A percentile compares a stretch with the other conserved stretches of the same genome.
phyloP scores from a whole-genome alignment of 1,284 basidiomycete genomes.

The Papiliotrema laurentii region DNA sequence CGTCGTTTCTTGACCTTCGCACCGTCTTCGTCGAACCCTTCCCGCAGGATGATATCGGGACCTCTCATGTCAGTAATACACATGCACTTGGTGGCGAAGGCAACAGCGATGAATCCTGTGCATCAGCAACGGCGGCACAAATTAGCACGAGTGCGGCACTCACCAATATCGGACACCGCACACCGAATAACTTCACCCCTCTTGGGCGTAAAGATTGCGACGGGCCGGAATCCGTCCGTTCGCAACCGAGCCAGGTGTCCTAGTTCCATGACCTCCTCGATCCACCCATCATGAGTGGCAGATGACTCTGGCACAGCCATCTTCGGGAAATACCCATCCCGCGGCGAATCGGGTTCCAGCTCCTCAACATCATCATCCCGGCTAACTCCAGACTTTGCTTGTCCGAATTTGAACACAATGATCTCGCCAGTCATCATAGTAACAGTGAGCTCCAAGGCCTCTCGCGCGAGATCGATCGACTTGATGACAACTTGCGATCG shows the following conservation, averaged over 20 bases:
- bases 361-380: conserved; percentile 29
- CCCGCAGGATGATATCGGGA: conserved; percentile 59
- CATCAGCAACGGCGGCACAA: neutral
- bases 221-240: conserved; percentile 57
- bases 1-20: conserved; percentile 43
- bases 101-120: conserved; percentile 68
- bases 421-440: conserved; percentile 63
- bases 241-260: conserved; percentile 48
- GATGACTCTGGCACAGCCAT: neutral
- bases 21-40: conserved; percentile 44
- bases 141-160: conserved; percentile 24
- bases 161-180: conserved; percentile 66
- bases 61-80: conserved; percentile 67
- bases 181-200: conserved; percentile 55
- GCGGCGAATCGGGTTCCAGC: conserved; percentile 13
- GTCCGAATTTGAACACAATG: conserved; percentile 57
- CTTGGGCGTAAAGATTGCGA: conserved; percentile 57
- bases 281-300: conserved; percentile 15
- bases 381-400: conserved; percentile 23
- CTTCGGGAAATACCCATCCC: conserved; percentile 31
- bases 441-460: conserved; percentile 64
- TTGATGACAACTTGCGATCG: conserved; percentile 50
- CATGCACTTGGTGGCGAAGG: conserved; percentile 59
- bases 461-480: conserved; percentile 58
- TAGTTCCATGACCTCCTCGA: conserved; percentile 42